These are phyloP conservation scores for Ophiosphaerella herpotricha DNA, from an alignment of 2,329 filamentous ascomycete genomes.

Conservation along the genomic window DNA sequence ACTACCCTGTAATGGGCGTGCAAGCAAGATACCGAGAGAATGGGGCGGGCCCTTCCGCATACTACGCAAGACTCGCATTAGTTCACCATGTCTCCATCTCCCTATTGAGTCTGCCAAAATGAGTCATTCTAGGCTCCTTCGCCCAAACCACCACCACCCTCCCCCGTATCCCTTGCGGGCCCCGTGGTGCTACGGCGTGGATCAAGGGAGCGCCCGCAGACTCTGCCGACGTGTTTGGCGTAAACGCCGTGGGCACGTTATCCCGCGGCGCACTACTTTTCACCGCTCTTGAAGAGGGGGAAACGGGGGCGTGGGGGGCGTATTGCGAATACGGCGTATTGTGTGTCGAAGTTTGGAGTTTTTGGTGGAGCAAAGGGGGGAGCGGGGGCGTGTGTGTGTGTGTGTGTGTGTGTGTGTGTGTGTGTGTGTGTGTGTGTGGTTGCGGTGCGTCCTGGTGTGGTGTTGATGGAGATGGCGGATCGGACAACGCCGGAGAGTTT, in stretches of 20 bases:
- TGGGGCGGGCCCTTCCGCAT: no score
- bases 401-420: no score
- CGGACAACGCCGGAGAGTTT: slow-evolving; percentile 32
- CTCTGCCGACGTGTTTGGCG: slow-evolving; percentile 43
- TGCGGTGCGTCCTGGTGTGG: slow-evolving; percentile 39
- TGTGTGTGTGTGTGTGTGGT: no score
- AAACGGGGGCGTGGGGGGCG: slow-evolving; percentile 5
- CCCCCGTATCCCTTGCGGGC: no score
- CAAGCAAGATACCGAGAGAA: no score
- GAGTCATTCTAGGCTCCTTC: background rate
- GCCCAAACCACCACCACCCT: no score
- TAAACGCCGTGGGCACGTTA: slow-evolving; percentile 48
- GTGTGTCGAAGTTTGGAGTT: slow-evolving; percentile 38
- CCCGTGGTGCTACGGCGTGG: no score
- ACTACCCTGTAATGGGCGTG: no score
- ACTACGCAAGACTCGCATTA: no score
- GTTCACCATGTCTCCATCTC: no score
- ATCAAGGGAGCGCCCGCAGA: no score
- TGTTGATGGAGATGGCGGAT: slow-evolving; percentile 35
- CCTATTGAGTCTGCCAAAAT: background rate
- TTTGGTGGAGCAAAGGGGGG: slow-evolving; percentile 29
- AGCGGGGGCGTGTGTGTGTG: slow-evolving; percentile 26
- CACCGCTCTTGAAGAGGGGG: slow-evolving; percentile 26
- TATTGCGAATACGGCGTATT: slow-evolving; percentile 46
- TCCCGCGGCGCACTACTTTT: slow-evolving; percentile 42